Base-by-base conservation (phyloP, 1,284 basidiomycete genomes). In the Hymenochaete sp. region DNA sequence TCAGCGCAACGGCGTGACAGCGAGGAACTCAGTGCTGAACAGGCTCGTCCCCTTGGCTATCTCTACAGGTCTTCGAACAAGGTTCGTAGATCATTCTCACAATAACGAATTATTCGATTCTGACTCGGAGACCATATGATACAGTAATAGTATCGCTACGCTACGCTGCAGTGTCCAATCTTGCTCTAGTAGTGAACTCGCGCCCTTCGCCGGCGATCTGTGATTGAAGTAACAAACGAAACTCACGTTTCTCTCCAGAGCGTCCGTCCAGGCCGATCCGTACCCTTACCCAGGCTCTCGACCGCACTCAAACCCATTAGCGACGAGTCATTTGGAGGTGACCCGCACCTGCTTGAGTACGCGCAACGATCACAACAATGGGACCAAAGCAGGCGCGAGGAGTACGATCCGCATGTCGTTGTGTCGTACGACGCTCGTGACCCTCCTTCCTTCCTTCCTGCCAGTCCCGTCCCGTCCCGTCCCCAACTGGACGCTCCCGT, bases 31-130 rank as follows among this genome's bases (percentile, higher is more conserved):
- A 21, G 35, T 44, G 5, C 11, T 38, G 11, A 44, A 44, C 19
- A 24, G 32, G 16, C 33, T 44, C 14, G 25, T 44, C 16, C 3
- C 25, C 6, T 26, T 37, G 9, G 35, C 32, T 9, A 37, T 44
- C n/a, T 37, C 33, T 10, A 44, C 43, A 2, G 43, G 43, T 19
- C 33, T 44, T 5, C n/a, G 36, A 14, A 44, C 43, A 14, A 44
- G 33, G 43, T 44, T 35, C 14, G 21, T 10, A 21, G 16, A n/a
- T 5, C 27, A 9, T n/a, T 2, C 18, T 36, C 38, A 18, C 11
- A 33, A 13, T 3, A n/a, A 43, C 11, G 32, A n/a, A 35, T n/a
- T 5, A 16, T 16, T 19, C 13, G 8, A 35, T 35, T 35, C 32
- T n/a, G 14, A n/a, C n/a, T n/a, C n/a, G n/a, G n/a, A 16, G 18